Conservation (phyloP, 176 grass and related monocot species). For the Luzula sylvatica region DNA sequence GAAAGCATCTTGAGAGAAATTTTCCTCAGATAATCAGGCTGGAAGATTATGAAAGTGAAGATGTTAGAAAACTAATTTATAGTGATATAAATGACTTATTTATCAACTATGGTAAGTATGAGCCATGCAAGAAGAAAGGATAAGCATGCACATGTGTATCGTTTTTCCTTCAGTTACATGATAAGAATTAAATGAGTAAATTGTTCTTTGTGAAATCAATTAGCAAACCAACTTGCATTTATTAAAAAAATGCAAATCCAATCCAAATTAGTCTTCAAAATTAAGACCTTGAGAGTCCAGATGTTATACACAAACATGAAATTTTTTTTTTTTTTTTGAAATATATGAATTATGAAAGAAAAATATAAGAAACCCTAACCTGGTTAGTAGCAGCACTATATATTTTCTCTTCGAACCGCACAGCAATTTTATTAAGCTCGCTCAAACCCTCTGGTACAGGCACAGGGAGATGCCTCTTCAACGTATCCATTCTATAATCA, state of each 20-base stretch:
- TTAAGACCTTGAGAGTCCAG: not conserved
- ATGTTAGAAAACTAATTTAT: constrained; percentile 6
- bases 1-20: constrained; percentile 96
- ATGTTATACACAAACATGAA: not conserved
- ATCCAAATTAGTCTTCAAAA: not conserved
- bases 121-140: not conserved
- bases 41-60: constrained; percentile 8
- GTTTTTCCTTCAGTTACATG: not conserved
- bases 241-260: not conserved
- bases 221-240: not conserved
- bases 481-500: constrained; percentile 49
- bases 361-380: constrained; percentile 9
- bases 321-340: not conserved
- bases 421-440: constrained; percentile 58
- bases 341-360: not conserved
- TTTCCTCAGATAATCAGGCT: constrained; percentile 92
- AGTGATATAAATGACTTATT: not conserved
- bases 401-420: constrained; percentile 65
- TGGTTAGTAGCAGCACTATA: constrained; percentile 39
- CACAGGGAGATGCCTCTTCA: constrained; percentile 57
- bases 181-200: constrained; percentile 17
- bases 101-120: not conserved
- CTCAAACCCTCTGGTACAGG: constrained; percentile 38
- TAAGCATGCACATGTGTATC: not conserved
- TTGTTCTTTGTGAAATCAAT: not conserved